phyloP scores from a whole-genome alignment of 2,329 filamentous ascomycete genomes.

The Monilinia fructicola region DNA sequence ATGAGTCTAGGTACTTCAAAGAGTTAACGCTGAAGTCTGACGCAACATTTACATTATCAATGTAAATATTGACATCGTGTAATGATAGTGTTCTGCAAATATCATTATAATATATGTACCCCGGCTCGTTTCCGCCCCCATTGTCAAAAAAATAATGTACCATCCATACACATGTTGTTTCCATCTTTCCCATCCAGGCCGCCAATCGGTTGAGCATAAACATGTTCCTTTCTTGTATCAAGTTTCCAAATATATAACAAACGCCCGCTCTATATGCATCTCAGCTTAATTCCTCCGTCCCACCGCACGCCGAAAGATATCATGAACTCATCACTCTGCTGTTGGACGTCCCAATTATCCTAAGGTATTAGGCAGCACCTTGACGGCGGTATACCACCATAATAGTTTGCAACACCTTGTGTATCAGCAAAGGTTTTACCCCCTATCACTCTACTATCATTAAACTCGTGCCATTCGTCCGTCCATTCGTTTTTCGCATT shows the following conservation, averaged over 20 bases:
- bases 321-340: neutral
- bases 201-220: slow-evolving; percentile 30
- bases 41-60: neutral
- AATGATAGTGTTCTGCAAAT: neutral
- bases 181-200: neutral
- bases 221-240: neutral
- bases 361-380: slow-evolving; percentile 3
- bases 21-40: neutral
- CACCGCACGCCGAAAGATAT: neutral
- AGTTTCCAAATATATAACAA: slow-evolving; percentile 16
- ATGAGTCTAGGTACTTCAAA: neutral
- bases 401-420: slow-evolving; percentile 2
- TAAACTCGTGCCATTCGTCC: slow-evolving; percentile 21
- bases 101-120: slow-evolving; percentile 1
- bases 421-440: slow-evolving; percentile 17
- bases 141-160: slow-evolving; percentile 1
- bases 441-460: slow-evolving; percentile 5
- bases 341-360: neutral
- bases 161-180: neutral
- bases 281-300: neutral
- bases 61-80: neutral
- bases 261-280: slow-evolving; percentile 8
- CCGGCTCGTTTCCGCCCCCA: too few species aligned
- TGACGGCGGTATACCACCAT: slow-evolving; percentile 15
- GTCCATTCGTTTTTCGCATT: slow-evolving; percentile 16